Evolutionary conservation across 2,329 filamentous ascomycete genomes (phyloP).

Genomic region (Acrocalymma vagum): DNA sequence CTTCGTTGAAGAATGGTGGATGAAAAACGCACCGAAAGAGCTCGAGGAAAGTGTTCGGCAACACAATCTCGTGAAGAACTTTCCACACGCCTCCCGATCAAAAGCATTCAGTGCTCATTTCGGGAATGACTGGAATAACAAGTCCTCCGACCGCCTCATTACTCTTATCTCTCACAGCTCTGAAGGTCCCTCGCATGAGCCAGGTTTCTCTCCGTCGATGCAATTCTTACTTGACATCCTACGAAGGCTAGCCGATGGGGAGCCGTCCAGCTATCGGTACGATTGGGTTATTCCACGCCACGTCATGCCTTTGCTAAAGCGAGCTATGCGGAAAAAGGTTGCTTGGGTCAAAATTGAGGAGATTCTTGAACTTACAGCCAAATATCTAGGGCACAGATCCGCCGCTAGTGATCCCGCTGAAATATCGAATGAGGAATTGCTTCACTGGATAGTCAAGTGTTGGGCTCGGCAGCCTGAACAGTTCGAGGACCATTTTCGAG

Average conservation of each 20-base stretch:
- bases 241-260: slow-evolving; percentile 11
- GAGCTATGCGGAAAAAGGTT: slow-evolving; percentile 25
- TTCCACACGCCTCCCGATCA: slow-evolving; percentile 23
- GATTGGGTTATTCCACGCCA: slow-evolving; percentile 22
- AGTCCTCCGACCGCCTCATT: too few species aligned
- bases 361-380: slow-evolving; percentile 24
- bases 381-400: slow-evolving; percentile 26
- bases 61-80: slow-evolving; percentile 19
- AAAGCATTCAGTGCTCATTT: slow-evolving; percentile 17
- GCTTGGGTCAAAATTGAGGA: slow-evolving; percentile 20
- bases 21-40: too few species aligned
- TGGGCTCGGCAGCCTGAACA: slow-evolving; percentile 31
- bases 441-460: slow-evolving; percentile 27
- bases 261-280: slow-evolving; percentile 5
- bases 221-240: slow-evolving; percentile 31
- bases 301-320: slow-evolving; percentile 28
- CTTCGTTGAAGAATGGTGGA: slow-evolving; percentile 17
- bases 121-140: too few species aligned
- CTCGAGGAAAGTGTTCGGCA: slow-evolving; percentile 9
- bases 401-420: too few species aligned
- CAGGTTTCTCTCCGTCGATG: slow-evolving; percentile 37
- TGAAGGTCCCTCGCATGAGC: too few species aligned
- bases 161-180: too few species aligned
- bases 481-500: slow-evolving; percentile 23
- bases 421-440: slow-evolving; percentile 12